Evolutionary conservation across 768 basidiomycete species (phyloP).

Genomic region (Tricholoma sp.): DNA sequence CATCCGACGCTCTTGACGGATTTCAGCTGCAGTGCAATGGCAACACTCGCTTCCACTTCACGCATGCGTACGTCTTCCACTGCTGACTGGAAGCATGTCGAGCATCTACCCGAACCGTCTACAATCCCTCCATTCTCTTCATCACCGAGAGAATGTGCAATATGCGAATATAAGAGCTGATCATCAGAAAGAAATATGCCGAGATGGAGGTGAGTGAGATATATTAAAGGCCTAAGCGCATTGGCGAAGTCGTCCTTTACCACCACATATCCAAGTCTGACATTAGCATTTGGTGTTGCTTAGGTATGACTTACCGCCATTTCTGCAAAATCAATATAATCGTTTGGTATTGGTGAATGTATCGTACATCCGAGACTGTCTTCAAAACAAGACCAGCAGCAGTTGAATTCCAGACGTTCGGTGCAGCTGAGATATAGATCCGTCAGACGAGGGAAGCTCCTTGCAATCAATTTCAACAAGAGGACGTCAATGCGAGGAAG

Average conservation of each 20-base stretch:
- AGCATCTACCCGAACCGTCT: slow-evolving; percentile 32
- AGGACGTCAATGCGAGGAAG: slow-evolving; percentile 53
- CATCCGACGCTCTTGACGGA: slow-evolving; percentile 42
- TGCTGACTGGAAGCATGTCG: slow-evolving; percentile 22
- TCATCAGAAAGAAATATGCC: slow-evolving; percentile 62
- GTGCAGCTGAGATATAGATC: slow-evolving; percentile 54
- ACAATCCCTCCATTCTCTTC: slow-evolving; percentile 18
- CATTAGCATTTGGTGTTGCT: not conserved
- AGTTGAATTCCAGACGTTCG: slow-evolving; percentile 50
- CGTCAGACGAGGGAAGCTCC: slow-evolving; percentile 38
- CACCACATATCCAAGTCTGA: not conserved
- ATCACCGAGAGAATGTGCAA: slow-evolving; percentile 33
- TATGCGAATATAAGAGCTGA: slow-evolving; percentile 41
- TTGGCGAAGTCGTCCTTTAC: slow-evolving; percentile 37
- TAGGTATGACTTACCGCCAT: slow-evolving; percentile 45
- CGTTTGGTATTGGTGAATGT: slow-evolving; percentile 61
- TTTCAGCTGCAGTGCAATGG: slow-evolving; percentile 40
- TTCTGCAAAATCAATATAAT: slow-evolving; percentile 33
- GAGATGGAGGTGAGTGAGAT: slow-evolving; percentile 47
- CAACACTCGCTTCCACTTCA: slow-evolving; percentile 44
- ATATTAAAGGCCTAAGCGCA: slow-evolving; percentile 40
- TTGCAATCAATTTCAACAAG: slow-evolving; percentile 43
- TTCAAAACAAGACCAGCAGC: slow-evolving; percentile 64
- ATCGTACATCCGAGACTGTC: slow-evolving; percentile 47
- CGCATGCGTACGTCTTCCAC: slow-evolving; percentile 29